These are phyloP conservation scores for Cryomyces antarcticus DNA, from an alignment of 495 filamentous ascomycete genomes.

Conservation along the genomic window DNA sequence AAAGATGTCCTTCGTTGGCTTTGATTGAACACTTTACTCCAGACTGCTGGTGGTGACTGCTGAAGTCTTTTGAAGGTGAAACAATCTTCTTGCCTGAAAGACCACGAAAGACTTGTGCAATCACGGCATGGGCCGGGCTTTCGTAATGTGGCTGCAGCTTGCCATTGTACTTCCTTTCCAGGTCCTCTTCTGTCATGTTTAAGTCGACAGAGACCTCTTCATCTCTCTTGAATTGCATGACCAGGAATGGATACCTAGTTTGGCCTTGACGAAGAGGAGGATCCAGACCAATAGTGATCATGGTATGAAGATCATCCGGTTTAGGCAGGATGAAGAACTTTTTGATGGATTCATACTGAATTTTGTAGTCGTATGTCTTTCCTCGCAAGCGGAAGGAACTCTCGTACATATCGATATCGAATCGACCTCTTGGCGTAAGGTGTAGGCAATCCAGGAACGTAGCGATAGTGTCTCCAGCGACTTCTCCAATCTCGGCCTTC, in stretches of 20 bases:
- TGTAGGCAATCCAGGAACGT: constrained; percentile 95
- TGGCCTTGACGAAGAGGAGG: constrained; percentile 94
- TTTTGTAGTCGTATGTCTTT: constrained; percentile 99
- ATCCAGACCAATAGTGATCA: constrained; percentile 89
- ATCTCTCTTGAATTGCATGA: constrained; percentile 98
- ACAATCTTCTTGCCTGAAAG: constrained; percentile 85
- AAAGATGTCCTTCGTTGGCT: constrained; percentile 90
- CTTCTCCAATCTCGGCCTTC: constrained; percentile 97
- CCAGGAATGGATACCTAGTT: constrained; percentile 93
- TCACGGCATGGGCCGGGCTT: constrained; percentile 72
- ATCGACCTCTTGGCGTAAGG: constrained; percentile 95
- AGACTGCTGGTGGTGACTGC: constrained; percentile 74
- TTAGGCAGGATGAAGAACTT: constrained; percentile 98
- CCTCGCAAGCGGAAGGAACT: constrained; percentile 90
- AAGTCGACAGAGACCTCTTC: constrained; percentile 93
- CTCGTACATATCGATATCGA: constrained; percentile 99
- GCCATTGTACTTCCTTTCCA: constrained; percentile 73
- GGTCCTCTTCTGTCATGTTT: constrained; percentile 74
- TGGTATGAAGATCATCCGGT: constrained; percentile 83
- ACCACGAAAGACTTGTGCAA: constrained; percentile 85
- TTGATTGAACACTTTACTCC: constrained; percentile 99
- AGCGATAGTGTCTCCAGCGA: constrained; percentile 89
- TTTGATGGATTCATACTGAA: constrained; percentile 91
- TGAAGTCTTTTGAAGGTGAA: constrained; percentile 82
- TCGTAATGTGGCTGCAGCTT: constrained; percentile 79